A percentile compares a stretch with the other conserved stretches of the same genome.
These are phyloP conservation scores for Vachellia collinsii DNA, from an alignment of 306 rosid species.

Conservation along the genomic window DNA sequence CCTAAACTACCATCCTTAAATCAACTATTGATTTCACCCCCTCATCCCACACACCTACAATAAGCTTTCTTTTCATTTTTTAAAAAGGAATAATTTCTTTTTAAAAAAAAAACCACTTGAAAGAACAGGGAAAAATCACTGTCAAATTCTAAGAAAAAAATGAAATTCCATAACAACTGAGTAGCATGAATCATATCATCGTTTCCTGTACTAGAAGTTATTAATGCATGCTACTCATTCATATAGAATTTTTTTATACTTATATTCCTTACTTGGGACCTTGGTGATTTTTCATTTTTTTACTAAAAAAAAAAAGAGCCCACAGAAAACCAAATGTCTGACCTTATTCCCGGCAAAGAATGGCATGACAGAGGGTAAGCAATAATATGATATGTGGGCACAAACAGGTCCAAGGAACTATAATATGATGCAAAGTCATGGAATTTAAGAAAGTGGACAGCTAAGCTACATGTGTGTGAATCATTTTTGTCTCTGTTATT, in stretches of 20 bases:
- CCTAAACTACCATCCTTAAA: neutral
- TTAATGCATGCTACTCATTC: too few species aligned
- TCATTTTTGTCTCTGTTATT: slow-evolving; percentile 15
- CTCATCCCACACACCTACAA: neutral
- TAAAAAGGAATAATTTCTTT: neutral
- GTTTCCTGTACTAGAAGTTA: too few species aligned
- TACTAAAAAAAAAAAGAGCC: neutral
- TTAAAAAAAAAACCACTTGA: neutral
- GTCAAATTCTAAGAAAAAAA: too few species aligned
- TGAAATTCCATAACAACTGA: too few species aligned
- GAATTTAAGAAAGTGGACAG: neutral
- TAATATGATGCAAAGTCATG: neutral
- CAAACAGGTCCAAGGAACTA: neutral
- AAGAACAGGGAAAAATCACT: neutral
- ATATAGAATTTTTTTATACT: too few species aligned
- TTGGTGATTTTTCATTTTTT: too few species aligned
- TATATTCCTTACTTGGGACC: too few species aligned
- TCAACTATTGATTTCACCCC: neutral
- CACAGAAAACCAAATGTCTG: neutral
- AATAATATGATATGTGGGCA: slow-evolving; percentile 9
- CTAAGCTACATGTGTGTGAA: neutral
- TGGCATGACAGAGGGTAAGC: neutral
- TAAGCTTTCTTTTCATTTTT: neutral
- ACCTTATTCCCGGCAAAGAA: neutral
- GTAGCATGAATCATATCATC: too few species aligned